Percentiles rank a stretch among this genome's conserved stretches.
Evolutionary conservation across 345 rosid genomes (phyloP).

Genomic region (Sapria himalayana): DNA sequence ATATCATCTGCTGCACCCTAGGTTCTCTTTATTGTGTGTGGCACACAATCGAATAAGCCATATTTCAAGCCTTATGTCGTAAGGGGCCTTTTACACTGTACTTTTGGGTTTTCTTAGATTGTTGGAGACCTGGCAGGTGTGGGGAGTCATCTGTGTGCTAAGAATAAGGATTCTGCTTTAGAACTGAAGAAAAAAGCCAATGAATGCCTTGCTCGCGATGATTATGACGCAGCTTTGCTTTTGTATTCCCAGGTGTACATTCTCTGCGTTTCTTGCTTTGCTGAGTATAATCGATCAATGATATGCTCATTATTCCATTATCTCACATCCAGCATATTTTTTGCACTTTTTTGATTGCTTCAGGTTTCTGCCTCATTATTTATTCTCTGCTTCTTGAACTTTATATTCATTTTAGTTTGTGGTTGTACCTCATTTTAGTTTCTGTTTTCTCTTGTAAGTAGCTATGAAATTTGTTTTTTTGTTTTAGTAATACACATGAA

Average conservation of each 20-base stretch:
- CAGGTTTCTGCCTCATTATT: not conserved
- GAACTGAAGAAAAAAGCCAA: conserved; percentile 49
- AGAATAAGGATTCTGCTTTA: conserved; percentile 34
- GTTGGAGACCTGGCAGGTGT: conserved; percentile 34
- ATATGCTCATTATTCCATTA: not conserved
- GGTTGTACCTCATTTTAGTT: too few relatives aligned
- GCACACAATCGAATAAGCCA: not conserved
- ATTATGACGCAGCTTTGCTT: conserved; percentile 23
- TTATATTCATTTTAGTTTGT: too few relatives aligned
- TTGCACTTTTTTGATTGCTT: not conserved
- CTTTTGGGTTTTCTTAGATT: conserved; percentile 11
- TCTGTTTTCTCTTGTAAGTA: too few relatives aligned
- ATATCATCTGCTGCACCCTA: not conserved
- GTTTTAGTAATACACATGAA: too few relatives aligned
- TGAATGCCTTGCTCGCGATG: conserved; percentile 20
- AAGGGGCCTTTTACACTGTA: not conserved
- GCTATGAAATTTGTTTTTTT: too few relatives aligned
- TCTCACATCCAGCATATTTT: not conserved
- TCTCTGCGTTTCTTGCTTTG: not conserved
- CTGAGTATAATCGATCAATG: not conserved
- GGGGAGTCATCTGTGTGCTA: conserved; percentile 25
- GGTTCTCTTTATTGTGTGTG: not conserved
- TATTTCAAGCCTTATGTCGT: not conserved
- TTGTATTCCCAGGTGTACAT: conserved; percentile 37
- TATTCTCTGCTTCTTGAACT: not conserved